Percentiles rank a stretch among this genome's conserved stretches.
Conservation (phyloP, 768 basidiomycete genomes). For the Mycena filopes region DNA sequence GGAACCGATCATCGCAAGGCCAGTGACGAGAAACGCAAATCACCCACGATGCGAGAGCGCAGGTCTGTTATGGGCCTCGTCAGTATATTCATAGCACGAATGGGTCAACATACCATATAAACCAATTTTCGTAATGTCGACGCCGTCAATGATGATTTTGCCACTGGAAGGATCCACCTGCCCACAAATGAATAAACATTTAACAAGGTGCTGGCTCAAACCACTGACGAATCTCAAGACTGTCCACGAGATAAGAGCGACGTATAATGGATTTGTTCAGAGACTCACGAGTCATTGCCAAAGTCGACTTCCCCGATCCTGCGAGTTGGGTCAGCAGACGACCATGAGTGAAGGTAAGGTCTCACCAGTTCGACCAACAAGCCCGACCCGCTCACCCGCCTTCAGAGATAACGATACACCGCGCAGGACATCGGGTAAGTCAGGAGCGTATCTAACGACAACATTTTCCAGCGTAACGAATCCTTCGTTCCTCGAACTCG, state of each 20-base stretch:
- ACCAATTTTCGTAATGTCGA: conserved; percentile 58
- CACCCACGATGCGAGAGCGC: conserved; percentile 25
- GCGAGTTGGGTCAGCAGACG: not conserved
- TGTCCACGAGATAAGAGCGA: too few species aligned
- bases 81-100: not conserved
- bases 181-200: not conserved
- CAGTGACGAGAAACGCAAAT: not conserved
- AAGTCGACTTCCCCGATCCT: conserved; percentile 42
- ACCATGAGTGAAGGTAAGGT: not conserved
- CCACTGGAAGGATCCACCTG: conserved; percentile 50
- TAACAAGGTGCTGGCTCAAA: too few species aligned
- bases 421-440: conserved; percentile 84
- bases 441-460: conserved; percentile 84
- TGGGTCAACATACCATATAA: conserved; percentile 49
- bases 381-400: conserved; percentile 79
- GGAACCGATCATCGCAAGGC: not conserved
- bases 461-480: conserved; percentile 80
- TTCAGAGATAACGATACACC: conserved; percentile 79
- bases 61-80: conserved; percentile 12
- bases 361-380: conserved; percentile 71
- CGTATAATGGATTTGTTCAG: too few species aligned
- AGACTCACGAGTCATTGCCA: conserved; percentile 48
- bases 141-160: conserved; percentile 54
- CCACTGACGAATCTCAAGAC: conserved; percentile 3
- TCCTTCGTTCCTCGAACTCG: conserved; percentile 64